Evolutionary conservation across 805 yeast genomes (phyloP).

Genomic region (Hanseniaspora mollemarum): DNA sequence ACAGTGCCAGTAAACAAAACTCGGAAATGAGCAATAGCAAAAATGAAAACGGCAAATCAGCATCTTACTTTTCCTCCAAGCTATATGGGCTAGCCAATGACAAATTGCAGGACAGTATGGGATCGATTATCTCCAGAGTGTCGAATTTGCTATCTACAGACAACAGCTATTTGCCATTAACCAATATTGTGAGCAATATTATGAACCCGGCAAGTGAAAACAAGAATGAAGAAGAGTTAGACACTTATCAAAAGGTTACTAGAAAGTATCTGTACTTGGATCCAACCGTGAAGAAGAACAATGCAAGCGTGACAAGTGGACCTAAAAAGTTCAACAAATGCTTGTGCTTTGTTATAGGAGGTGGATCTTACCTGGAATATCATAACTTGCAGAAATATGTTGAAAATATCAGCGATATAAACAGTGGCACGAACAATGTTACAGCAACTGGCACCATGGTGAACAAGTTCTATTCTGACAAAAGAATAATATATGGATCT

Average conservation of each 20-base stretch:
- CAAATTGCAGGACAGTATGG: slow-evolving; percentile 76
- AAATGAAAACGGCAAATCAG: slow-evolving; percentile 28
- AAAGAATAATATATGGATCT: slow-evolving; percentile 63
- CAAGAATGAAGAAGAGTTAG: slow-evolving; percentile 49
- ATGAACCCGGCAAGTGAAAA: slow-evolving; percentile 69
- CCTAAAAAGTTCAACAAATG: slow-evolving; percentile 72
- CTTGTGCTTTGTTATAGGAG: slow-evolving; percentile 87
- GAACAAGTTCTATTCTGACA: slow-evolving; percentile 4
- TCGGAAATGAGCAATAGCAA: slow-evolving; percentile 27
- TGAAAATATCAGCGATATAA: slow-evolving; percentile 30
- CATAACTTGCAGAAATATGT: slow-evolving; percentile 90
- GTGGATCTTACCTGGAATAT: slow-evolving; percentile 90
- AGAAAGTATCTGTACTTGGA: slow-evolving; percentile 87
- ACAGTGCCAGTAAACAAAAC: slow-evolving; percentile 29
- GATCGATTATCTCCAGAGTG: slow-evolving; percentile 76
- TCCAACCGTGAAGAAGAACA: slow-evolving; percentile 76
- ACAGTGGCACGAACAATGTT: slow-evolving; percentile 30
- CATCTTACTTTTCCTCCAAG: slow-evolving; percentile 62
- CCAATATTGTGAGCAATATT: slow-evolving; percentile 80
- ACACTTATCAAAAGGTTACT: slow-evolving; percentile 53
- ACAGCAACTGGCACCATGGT: background rate
- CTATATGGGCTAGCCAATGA: slow-evolving; percentile 76
- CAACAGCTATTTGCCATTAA: slow-evolving; percentile 76
- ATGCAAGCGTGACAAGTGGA: slow-evolving; percentile 78
- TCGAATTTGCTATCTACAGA: slow-evolving; percentile 71